Conservation (phyloP, 331 rosid species). For the Stylosanthes scabra region DNA sequence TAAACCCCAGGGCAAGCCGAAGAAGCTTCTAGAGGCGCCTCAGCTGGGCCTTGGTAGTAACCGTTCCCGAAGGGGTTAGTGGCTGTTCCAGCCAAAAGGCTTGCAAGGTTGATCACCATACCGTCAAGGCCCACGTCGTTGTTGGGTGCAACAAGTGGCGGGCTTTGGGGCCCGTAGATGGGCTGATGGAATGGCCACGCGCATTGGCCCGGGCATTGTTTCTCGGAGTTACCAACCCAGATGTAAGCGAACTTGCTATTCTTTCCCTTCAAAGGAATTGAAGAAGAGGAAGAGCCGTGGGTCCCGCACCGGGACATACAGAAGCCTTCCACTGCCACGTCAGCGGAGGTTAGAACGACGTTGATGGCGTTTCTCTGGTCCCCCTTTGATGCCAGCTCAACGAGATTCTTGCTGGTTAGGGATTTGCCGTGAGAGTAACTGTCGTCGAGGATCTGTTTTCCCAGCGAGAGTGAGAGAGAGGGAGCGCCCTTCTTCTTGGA, state of each 20-base stretch:
- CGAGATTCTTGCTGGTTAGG: conserved; percentile 53
- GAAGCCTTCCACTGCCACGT: conserved; percentile 66
- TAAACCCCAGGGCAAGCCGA: conserved; percentile 77
- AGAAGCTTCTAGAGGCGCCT: conserved; percentile 70
- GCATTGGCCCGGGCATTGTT: conserved; percentile 73
- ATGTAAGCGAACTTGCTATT: conserved; percentile 64
- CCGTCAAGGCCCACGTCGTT: conserved; percentile 80
- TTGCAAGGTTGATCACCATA: conserved; percentile 69
- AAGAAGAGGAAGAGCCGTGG: conserved; percentile 51
- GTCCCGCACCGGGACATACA: conserved; percentile 74
- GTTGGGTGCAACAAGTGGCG: conserved; percentile 68
- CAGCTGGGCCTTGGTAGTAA: conserved; percentile 64
- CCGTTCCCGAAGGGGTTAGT: conserved; percentile 82
- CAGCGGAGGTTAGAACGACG: conserved; percentile 70
- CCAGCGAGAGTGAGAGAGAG: conserved; percentile 50
- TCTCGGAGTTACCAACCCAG: conserved; percentile 76
- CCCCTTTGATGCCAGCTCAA: conserved; percentile 67
- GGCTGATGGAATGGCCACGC: conserved; percentile 91
- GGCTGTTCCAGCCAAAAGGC: conserved; percentile 73
- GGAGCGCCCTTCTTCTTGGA: conserved; percentile 36
- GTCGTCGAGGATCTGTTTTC: conserved; percentile 57
- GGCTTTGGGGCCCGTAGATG: conserved; percentile 65
- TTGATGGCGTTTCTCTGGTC: conserved; percentile 54
- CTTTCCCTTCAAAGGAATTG: conserved; percentile 37
- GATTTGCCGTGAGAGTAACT: conserved; percentile 68